Conservation (phyloP, 768 basidiomycete genomes). For the Filobasidium floriforme region DNA sequence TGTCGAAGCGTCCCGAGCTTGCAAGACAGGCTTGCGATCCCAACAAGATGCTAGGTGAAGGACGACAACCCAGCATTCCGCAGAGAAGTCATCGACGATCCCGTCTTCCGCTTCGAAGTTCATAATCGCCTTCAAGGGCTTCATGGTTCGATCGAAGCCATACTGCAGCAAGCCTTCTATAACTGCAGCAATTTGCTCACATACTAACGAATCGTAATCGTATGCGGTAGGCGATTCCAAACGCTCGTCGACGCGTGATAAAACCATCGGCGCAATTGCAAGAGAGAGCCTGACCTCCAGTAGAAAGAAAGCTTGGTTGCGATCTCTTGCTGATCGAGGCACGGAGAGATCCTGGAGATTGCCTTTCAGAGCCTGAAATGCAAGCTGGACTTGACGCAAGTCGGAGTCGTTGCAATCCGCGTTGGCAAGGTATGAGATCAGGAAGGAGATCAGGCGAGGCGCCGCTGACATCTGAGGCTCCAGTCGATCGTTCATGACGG, state of each 20-base stretch:
- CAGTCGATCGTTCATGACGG: slow-evolving; percentile 30
- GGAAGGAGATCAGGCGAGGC: background rate
- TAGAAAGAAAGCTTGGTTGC: background rate
- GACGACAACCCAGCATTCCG: slow-evolving; percentile 69
- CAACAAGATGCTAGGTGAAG: slow-evolving; percentile 52
- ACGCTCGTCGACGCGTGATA: background rate
- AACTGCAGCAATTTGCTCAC: slow-evolving; percentile 43
- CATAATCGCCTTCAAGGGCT: slow-evolving; percentile 45
- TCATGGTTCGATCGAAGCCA: slow-evolving; percentile 52
- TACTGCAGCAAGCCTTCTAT: slow-evolving; percentile 53
- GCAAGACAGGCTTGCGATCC: slow-evolving; percentile 26
- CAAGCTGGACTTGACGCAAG: background rate
- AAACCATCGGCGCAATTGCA: background rate
- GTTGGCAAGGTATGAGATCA: slow-evolving; percentile 1
- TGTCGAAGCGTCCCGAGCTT: slow-evolving; percentile 1
- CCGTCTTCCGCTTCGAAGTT: slow-evolving; percentile 45
- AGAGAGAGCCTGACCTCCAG: background rate
- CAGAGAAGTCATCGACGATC: slow-evolving; percentile 48
- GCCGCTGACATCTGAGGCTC: background rate
- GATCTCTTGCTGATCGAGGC: background rate
- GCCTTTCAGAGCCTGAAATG: background rate
- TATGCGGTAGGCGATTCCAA: background rate
- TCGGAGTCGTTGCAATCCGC: background rate
- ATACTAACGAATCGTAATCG: background rate
- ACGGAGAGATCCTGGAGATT: background rate